Conservation (phyloP, 2,329 filamentous ascomycete genomes). For the Pestalotiopsis sp. region DNA sequence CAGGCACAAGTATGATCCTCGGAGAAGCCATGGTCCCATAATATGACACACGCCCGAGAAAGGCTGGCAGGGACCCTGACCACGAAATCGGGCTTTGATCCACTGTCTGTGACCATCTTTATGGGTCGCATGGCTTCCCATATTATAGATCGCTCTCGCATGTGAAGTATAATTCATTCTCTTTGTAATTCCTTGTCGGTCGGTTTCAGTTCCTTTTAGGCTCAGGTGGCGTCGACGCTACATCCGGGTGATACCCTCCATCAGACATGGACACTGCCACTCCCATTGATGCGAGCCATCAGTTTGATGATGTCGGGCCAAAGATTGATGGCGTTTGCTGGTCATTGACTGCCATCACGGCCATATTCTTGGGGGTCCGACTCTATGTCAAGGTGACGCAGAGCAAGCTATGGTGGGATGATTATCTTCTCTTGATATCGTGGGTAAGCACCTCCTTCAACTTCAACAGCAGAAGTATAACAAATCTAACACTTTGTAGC, state of each 20-base stretch:
- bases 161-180: background rate
- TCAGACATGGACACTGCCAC: background rate
- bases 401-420: conserved; percentile 16
- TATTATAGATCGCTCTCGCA: background rate
- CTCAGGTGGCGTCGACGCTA: background rate
- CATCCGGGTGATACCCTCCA: background rate
- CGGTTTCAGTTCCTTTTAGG: background rate
- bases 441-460: conserved; percentile 13
- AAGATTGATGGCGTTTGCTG: conserved; percentile 12
- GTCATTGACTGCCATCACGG: conserved; percentile 13
- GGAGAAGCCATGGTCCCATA: background rate
- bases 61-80: background rate
- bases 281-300: background rate
- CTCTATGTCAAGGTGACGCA: conserved; percentile 9
- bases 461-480: background rate
- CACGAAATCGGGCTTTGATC: background rate
- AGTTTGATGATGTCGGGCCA: conserved; percentile 7
- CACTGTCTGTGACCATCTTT: background rate
- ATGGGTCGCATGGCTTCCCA: background rate
- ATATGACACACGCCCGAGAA: background rate
- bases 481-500: background rate
- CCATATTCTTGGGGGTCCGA: conserved; percentile 10
- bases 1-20: background rate
- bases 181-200: background rate
- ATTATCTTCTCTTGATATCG: conserved; percentile 12